Evolutionary conservation across 2,329 filamentous ascomycete species (phyloP), one percentile per base, ranked within the genome.

Genomic region (Botrytis squamosa): DNA sequence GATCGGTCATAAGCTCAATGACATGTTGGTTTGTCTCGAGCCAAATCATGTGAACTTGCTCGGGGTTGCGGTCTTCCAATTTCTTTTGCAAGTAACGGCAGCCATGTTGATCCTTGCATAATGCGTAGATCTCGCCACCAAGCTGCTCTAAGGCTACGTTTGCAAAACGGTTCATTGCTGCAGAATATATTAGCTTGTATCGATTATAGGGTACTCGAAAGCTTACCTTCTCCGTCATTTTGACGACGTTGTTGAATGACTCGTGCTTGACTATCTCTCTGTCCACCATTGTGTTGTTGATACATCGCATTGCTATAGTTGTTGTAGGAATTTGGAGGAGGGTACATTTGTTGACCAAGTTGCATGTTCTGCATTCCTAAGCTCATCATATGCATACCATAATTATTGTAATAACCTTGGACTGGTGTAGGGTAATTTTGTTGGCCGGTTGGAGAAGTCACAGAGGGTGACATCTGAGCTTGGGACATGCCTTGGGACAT

Each of bases 21-120:
- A 99, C 95, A 82, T 98, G 94, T 81, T 92, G 88, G 81, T 95
- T 94, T 71, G 95, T 97, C 86, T 99, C 96, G 44, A 91, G 86
- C 87, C 97, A 99, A 82, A 99, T 98, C 86, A 95, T 91, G 82
- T 97, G 92, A 70, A 98, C 89, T 80, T 97, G 90, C 42, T 95
- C 92, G 8, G 92, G 88, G 78, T 92, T 91, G 78, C 92, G 92
- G 81, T 97, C 95, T 84, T 99, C 96, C 8, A 99, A 88, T 85
- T 98, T 97, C 86, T 97, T 96, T 85, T 99, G 96, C 73, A 99
- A 86, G 82, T 96, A 99, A 74, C 96, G 93, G 81, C 96, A 99
- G 74, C 96, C 96, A 83, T 99, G 95, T 84, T 99, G 96, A 80
- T 99, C 96, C 84, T 98, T 98, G 88, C 95, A 98, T 52, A 98